Conservation (phyloP, 805 yeast genomes). For the Metschnikowia colocasiae region DNA sequence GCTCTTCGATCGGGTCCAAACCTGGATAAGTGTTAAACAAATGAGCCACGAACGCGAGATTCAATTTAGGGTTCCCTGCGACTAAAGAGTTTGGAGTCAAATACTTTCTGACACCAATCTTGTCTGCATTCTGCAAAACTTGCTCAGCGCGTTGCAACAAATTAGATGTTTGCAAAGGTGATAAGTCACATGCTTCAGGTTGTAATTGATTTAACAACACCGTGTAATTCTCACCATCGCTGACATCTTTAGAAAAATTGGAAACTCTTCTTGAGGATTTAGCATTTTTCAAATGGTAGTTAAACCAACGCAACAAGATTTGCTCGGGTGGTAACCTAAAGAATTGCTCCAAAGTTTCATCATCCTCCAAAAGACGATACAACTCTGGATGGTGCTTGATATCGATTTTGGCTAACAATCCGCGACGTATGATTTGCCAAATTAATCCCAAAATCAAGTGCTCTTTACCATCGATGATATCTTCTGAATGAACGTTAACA, state of each 20-base stretch:
- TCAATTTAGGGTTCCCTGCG: constrained; percentile 94
- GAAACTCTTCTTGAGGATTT: constrained; percentile 80
- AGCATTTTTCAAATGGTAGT: constrained; percentile 91
- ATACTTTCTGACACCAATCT: constrained; percentile 87
- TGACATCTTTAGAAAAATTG: constrained; percentile 83
- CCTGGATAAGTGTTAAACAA: constrained; percentile 96
- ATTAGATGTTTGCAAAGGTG: constrained; percentile 78
- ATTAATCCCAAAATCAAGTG: constrained; percentile 87
- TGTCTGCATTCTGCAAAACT: constrained; percentile 82
- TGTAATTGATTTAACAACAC: constrained; percentile 82
- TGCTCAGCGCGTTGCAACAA: constrained; percentile 81
- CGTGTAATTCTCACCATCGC: constrained; percentile 95
- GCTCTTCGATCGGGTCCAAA: constrained; percentile 89
- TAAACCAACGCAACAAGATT: constrained; percentile 94
- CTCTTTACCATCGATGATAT: constrained; percentile 89
- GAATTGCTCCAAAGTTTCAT: constrained; percentile 95
- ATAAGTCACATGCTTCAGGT: constrained; percentile 75
- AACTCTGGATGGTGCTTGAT: constrained; percentile 95
- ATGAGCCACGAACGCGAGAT: constrained; percentile 96
- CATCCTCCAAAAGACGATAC: constrained; percentile 90
- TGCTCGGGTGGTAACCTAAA: constrained; percentile 97
- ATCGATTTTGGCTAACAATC: constrained; percentile 89
- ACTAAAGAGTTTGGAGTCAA: constrained; percentile 90
- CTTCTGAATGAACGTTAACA: constrained; percentile 95
- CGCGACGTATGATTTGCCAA: constrained; percentile 98